These are phyloP conservation scores for Prunella vulgaris DNA, from an alignment of 257 asterid species.

Conservation along the genomic window DNA sequence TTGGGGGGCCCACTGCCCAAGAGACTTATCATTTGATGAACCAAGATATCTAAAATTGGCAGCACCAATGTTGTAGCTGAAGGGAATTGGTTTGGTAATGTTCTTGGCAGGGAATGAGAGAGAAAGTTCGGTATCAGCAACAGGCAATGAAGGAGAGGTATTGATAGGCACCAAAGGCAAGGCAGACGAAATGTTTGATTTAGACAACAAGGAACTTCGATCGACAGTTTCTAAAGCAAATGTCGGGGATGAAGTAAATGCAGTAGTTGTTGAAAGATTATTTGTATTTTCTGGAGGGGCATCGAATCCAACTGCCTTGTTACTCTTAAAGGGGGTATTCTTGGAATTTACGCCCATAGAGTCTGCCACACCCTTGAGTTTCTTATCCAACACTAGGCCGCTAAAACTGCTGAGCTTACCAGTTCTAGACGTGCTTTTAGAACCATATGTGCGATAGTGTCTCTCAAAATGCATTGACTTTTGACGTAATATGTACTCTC, in stretches of 20 bases:
- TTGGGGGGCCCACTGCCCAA: slow-evolving; percentile 49
- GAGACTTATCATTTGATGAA: slow-evolving; percentile 38
- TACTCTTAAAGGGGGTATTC: slow-evolving; percentile 39
- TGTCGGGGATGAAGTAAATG: slow-evolving; percentile 44
- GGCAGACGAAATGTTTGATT: slow-evolving; percentile 35
- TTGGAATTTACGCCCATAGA: slow-evolving; percentile 48
- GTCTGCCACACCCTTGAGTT: slow-evolving; percentile 65
- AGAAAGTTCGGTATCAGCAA: slow-evolving; percentile 85
- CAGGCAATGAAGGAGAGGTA: slow-evolving; percentile 42
- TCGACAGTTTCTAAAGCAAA: slow-evolving; percentile 40
- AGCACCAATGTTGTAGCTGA: slow-evolving; percentile 37
- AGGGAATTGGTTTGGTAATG: slow-evolving; percentile 46
- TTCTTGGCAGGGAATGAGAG: slow-evolving; percentile 69
- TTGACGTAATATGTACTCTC: slow-evolving; percentile 70
- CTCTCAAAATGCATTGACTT: slow-evolving; percentile 73
- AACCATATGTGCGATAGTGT: slow-evolving; percentile 56
- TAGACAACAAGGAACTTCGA: slow-evolving; percentile 31
- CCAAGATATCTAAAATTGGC: slow-evolving; percentile 31
- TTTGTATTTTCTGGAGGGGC: slow-evolving; percentile 35
- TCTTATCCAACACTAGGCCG: slow-evolving; percentile 70
- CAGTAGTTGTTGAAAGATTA: slow-evolving; percentile 36
- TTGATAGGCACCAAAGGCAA: slow-evolving; percentile 27
- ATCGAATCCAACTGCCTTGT: slow-evolving; percentile 41
- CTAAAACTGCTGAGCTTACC: slow-evolving; percentile 58
- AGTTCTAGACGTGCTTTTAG: slow-evolving; percentile 52